Percentiles rank a stretch among this genome's conserved stretches.
Evolutionary conservation across 1,139 yeast species (phyloP).

Genomic region (Yamadazyma trypodendri): DNA sequence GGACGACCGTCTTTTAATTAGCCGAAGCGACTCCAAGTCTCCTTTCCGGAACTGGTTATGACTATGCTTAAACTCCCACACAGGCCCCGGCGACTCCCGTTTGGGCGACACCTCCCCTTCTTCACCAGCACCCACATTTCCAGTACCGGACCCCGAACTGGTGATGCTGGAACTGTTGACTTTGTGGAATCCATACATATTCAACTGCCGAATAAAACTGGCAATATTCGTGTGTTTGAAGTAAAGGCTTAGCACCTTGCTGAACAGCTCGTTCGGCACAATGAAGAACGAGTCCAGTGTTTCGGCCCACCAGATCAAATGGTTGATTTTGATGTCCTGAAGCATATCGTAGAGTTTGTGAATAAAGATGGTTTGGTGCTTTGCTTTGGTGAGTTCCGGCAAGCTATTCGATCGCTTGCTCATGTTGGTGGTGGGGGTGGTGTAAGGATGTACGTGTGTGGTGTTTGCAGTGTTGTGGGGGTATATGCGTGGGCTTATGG

Average conservation of each 20-base stretch:
- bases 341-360: constrained; percentile 66
- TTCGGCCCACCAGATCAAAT: constrained; percentile 45
- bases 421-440: constrained; percentile 6
- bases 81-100: constrained; percentile 4
- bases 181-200: constrained; percentile 81
- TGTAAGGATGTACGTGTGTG: neutral
- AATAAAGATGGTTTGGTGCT: constrained; percentile 57
- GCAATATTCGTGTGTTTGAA: constrained; percentile 80
- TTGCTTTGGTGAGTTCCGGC: constrained; percentile 16
- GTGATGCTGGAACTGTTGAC: constrained; percentile 36
- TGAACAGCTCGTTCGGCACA: constrained; percentile 57
- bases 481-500: neutral
- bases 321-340: constrained; percentile 51
- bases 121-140: constrained; percentile 1
- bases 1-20: constrained; percentile 64
- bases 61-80: constrained; percentile 74
- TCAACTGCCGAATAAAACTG: constrained; percentile 73
- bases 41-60: constrained; percentile 66
- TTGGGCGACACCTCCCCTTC: constrained; percentile 7
- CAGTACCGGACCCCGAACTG: neutral
- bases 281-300: constrained; percentile 39
- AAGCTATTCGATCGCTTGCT: constrained; percentile 15
- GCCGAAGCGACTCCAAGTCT: constrained; percentile 54
- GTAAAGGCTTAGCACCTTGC: constrained; percentile 59
- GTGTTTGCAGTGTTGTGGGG: neutral